Conservation (phyloP, 768 basidiomycete genomes). For the Boletus fagicola region DNA sequence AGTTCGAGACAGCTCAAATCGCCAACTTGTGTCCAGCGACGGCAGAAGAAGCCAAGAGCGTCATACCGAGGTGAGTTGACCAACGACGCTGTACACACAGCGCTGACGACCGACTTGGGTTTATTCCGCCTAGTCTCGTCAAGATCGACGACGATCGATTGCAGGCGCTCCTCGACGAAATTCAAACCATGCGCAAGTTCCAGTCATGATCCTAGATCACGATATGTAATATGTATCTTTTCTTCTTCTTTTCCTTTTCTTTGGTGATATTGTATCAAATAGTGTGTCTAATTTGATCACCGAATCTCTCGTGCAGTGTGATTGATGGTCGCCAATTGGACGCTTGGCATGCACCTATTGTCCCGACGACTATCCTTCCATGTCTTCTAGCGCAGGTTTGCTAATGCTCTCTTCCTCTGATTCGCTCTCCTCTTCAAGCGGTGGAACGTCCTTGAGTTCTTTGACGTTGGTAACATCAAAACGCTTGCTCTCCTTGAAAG, state of each 20-base stretch:
- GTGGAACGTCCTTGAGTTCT: slow-evolving; percentile 27
- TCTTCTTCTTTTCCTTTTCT: background rate
- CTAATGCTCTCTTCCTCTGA: slow-evolving; percentile 43
- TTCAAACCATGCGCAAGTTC: slow-evolving; percentile 88
- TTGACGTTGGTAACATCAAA: slow-evolving; percentile 59
- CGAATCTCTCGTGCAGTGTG: background rate
- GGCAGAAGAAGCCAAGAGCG: slow-evolving; percentile 88
- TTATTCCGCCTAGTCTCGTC: slow-evolving; percentile 52
- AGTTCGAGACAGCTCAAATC: slow-evolving; percentile 91
- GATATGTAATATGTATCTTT: background rate
- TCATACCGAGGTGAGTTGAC: slow-evolving; percentile 71
- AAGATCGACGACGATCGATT: slow-evolving; percentile 87
- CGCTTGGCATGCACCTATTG: background rate
- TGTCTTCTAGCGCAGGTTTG: slow-evolving; percentile 48
- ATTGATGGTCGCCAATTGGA: background rate
- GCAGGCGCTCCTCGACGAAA: slow-evolving; percentile 80
- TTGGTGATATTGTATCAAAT: slow-evolving; percentile 2
- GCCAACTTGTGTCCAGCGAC: slow-evolving; percentile 87
- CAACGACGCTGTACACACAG: background rate
- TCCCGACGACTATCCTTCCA: slow-evolving; percentile 39
- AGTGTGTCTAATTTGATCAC: background rate
- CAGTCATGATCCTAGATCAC: slow-evolving; percentile 52
- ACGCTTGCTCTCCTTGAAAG: slow-evolving; percentile 65
- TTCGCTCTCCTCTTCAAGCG: slow-evolving; percentile 39
- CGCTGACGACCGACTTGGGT: background rate